phyloP scores from a whole-genome alignment of 2,329 filamentous ascomycete species.

The Thielaviopsis musarum region DNA sequence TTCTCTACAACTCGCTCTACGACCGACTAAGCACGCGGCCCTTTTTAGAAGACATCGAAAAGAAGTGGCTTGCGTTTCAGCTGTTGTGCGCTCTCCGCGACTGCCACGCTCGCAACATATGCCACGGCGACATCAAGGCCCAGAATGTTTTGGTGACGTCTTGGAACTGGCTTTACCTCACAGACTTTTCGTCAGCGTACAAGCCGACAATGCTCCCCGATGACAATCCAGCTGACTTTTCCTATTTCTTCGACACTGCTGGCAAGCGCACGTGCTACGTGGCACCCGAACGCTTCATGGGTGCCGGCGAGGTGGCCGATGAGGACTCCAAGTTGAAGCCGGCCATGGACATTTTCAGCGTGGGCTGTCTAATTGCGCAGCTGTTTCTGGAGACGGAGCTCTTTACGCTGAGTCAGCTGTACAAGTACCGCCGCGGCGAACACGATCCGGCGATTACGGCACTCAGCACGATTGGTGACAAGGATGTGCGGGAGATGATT shows the following conservation, averaged over 20 bases:
- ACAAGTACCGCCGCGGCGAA: slow-evolving; percentile 82
- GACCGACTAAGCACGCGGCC: slow-evolving; percentile 92
- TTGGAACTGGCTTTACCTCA: slow-evolving; percentile 97
- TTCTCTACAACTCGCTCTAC: slow-evolving; percentile 90
- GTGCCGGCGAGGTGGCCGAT: slow-evolving; percentile 48
- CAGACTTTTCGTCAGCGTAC: slow-evolving; percentile 93
- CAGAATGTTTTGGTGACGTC: slow-evolving; percentile 95
- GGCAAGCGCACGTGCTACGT: slow-evolving; percentile 86
- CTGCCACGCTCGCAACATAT: slow-evolving; percentile 75
- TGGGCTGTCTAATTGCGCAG: slow-evolving; percentile 91
- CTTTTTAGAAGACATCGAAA: slow-evolving; percentile 93
- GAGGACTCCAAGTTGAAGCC: slow-evolving; percentile 48
- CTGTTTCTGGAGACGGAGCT: slow-evolving; percentile 88
- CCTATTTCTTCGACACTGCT: slow-evolving; percentile 92
- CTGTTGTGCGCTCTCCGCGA: slow-evolving; percentile 82
- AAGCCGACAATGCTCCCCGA: slow-evolving; percentile 89
- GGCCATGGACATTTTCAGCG: slow-evolving; percentile 99
- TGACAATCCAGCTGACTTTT: slow-evolving; percentile 93
- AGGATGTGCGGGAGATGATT: slow-evolving; percentile 74
- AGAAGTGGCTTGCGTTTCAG: slow-evolving; percentile 97
- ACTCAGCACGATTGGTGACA: slow-evolving; percentile 72
- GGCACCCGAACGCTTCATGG: slow-evolving; percentile 80
- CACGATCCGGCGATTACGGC: slow-evolving; percentile 75
- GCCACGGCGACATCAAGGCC: slow-evolving; percentile 96
- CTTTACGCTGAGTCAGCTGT: slow-evolving; percentile 93